These are phyloP conservation scores for Volvox carteri DNA, from an alignment of 163 green algal species.

Conservation along the genomic window DNA sequence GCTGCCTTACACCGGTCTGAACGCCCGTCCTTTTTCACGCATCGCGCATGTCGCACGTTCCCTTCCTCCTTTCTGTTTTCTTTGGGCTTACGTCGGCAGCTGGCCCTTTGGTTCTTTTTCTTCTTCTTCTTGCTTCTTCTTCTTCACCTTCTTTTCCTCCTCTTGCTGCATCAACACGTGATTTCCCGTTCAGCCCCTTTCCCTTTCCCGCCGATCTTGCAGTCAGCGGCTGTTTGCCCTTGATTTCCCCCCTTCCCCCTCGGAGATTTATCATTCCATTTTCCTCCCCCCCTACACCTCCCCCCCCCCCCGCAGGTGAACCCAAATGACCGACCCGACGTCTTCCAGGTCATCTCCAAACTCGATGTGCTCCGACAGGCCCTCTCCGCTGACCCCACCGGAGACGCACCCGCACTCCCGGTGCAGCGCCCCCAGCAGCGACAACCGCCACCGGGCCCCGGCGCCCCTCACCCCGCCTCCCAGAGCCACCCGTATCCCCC, in stretches of 20 bases:
- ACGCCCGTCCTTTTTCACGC: too few species aligned
- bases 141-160: too few species aligned
- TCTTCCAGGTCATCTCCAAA: constrained; percentile 59
- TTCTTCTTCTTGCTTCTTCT: too few species aligned
- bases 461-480: neutral
- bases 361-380: constrained; percentile 52
- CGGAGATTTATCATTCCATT: neutral
- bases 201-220: too few species aligned
- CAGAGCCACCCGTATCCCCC: neutral
- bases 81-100: too few species aligned
- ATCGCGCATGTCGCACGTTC: too few species aligned
- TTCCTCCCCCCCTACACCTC: constrained; percentile 4
- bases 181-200: too few species aligned
- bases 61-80: too few species aligned
- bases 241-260: neutral
- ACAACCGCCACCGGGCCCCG: neutral
- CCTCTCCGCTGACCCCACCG: constrained; percentile 2
- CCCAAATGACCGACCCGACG: constrained; percentile 73
- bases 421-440: neutral
- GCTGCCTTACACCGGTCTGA: too few species aligned
- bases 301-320: constrained; percentile 50
- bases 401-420: neutral
- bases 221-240: neutral
- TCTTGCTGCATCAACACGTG: too few species aligned
- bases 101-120: too few species aligned